Evolutionary conservation across 2,329 filamentous ascomycete genomes (phyloP).

Genomic region (Verticillium nubilum): DNA sequence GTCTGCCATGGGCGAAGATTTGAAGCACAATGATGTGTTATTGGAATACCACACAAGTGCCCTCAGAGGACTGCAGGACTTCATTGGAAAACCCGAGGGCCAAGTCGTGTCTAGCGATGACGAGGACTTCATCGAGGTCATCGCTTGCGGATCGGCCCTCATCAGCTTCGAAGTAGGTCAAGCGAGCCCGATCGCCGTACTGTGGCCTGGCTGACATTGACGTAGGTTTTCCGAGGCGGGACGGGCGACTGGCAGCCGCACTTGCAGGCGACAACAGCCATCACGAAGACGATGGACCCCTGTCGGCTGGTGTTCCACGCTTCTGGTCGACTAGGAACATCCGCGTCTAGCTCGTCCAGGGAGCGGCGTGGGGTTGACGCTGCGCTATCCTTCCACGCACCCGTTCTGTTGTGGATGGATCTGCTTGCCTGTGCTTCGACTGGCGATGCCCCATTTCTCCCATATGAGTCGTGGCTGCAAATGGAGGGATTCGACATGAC

Average conservation of each 20-base stretch:
- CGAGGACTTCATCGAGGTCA: conserved; percentile 18
- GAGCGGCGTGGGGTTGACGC: conserved; percentile 1
- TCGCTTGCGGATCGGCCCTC: conserved; percentile 17
- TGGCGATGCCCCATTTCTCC: conserved; percentile 1
- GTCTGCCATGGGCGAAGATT: conserved; percentile 7
- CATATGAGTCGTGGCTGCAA: conserved; percentile 3
- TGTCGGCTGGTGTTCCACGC: not conserved
- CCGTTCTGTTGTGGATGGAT: conserved; percentile 8
- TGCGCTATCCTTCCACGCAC: conserved; percentile 7
- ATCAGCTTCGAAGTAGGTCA: conserved; percentile 19
- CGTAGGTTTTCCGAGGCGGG: conserved; percentile 7
- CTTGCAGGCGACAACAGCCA: conserved; percentile 3
- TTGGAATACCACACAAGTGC: conserved; percentile 19
- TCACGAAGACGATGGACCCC: not conserved
- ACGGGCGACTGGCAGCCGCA: conserved; percentile 7
- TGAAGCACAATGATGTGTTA: not conserved
- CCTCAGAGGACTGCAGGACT: conserved; percentile 8
- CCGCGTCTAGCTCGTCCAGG: not conserved
- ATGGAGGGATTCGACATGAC: conserved; percentile 6
- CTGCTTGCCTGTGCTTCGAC: conserved; percentile 6
- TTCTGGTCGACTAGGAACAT: not conserved
- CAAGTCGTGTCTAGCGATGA: conserved; percentile 11
- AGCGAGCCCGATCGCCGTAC: not conserved
- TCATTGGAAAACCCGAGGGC: conserved; percentile 6
- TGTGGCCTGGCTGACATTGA: not conserved